Percentiles rank a stretch among this genome's conserved stretches.
These are phyloP conservation scores for Ceratocystis diversiconidia DNA, from an alignment of 2,329 filamentous ascomycete species.

Conservation along the genomic window DNA sequence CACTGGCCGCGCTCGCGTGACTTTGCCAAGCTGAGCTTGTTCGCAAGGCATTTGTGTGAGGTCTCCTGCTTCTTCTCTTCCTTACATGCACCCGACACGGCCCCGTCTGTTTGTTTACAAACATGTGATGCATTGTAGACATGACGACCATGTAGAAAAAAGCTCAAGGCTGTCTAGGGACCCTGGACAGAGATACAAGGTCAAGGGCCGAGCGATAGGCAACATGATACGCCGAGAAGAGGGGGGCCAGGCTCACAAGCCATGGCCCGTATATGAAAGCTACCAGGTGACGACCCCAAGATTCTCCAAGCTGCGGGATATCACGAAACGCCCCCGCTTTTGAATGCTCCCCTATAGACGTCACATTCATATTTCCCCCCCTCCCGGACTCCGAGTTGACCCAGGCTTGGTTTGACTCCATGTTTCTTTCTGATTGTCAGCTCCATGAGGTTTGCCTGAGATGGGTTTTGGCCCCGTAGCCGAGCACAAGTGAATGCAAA, in stretches of 20 bases:
- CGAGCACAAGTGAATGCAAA: not conserved
- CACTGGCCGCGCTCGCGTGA: too few relatives aligned
- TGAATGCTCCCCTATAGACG: not conserved
- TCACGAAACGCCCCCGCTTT: conserved; percentile 11
- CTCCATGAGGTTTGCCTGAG: not conserved
- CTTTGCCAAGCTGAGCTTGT: too few relatives aligned
- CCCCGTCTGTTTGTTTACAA: not conserved
- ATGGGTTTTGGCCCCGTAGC: not conserved
- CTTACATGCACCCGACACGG: not conserved
- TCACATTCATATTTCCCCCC: not conserved
- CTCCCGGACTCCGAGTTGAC: not conserved
- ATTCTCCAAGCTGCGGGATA: conserved; percentile 1
- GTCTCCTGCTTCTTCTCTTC: not conserved
- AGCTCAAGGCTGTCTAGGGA: not conserved
- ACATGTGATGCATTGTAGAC: not conserved
- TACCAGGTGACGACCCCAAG: not conserved
- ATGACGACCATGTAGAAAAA: not conserved
- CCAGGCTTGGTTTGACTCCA: not conserved
- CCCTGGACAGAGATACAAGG: not conserved
- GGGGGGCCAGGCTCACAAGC: not conserved
- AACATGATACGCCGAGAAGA: not conserved
- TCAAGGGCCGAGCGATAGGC: not conserved
- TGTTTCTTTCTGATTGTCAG: not conserved
- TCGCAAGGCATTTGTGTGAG: not conserved
- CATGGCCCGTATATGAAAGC: not conserved